Base-by-base conservation (phyloP, 257 asterid species). In the Knoxia roxburghii region DNA sequence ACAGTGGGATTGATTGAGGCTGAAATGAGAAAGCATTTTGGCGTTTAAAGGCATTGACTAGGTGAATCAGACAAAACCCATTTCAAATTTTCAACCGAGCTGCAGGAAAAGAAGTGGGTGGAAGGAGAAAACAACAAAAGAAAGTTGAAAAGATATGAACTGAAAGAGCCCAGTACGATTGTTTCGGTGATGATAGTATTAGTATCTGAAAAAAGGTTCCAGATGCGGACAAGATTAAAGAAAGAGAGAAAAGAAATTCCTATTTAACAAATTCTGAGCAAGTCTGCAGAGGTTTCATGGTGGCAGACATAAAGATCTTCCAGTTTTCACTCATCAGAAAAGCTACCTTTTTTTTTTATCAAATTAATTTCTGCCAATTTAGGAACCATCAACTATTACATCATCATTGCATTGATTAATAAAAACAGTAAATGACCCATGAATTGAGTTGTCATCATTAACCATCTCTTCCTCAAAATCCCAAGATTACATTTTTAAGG, bases 301-400 rank as follows among this genome's bases (percentile, higher is more conserved):
- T 77, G 84, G 89, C 77, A 79, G 84, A 82, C 87, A 79, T 52
- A 40, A 29, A 32, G 76, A 80, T 82, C 83, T 80, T 68, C 79
- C 77, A 81, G 64, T 72, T 76, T 15, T 10, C 70, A 64, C 62
- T 78, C 50, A 68, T 45, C 65, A 69, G 68, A n/a, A n/a, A n/a
- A n/a, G n/a, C n/a, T n/a, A n/a, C n/a, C n/a, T n/a, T n/a, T 37
- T 37, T 37, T 37, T 37, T 37, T 9, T 3, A 37, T 37, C 41
- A 37, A 37, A 9, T 37, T 37, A 4, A 4, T 9, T 37, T 37
- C 41, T 9, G 6, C 9, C 41, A 37, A 9, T 37, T 9, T 37
- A n/a, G n/a, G 41, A 37, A 37, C 41, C 4, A 37, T 37, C 6
- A 9, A 37, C 4, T 37, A 37, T 3, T 9, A 37, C 9, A n/a